Evolutionary conservation across 306 rosid genomes (phyloP), one percentile per base, ranked within the genome.

Genomic region (Cicer bijugum): DNA sequence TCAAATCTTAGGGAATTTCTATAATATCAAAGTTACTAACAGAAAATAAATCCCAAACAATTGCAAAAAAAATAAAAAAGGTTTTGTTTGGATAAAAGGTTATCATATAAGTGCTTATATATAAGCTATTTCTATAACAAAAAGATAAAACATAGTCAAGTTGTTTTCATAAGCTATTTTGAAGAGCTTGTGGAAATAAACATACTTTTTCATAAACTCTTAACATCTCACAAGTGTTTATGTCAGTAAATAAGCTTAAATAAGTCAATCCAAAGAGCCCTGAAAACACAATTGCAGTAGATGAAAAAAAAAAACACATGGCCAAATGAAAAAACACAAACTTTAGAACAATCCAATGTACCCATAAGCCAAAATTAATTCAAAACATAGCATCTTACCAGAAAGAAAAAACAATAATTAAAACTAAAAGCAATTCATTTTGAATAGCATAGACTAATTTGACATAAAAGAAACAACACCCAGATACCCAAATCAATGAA

Each of bases 371-470:
- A 28, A 72, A 74, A 56, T 57, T 73, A 57, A 78, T 35, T 70
- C 68, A 81, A 63, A 56, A 9, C 73, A 67, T 55, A 53, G 52
- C 5, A 60, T 12, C 42, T 71, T 47, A 70, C 56, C 65, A 9
- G 4, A 9, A 48, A 43, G 33, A 37, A 14, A 56, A 50, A 19
- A 46, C 43, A 39, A 67, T 35, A 23, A 70, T 63, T 6, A 23
- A 55, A 78, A 81, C 83, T 81, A 82, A 84, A 78, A 81, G 81
- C 47, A 60, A 11, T 72, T 33, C 3, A 58, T 33, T 81, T 76
- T 69, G 79, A 78, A 69, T 39, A 38, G 56, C 20, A 28, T 4
- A 57, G 78, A 84, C 79, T 23, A 74, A 62, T 74, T 76, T 50
- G 70, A 75, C 75, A 17, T 45, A 20, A 55, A 77, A 23, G 46